These are phyloP conservation scores for Notholithocarpus densiflorus DNA, from an alignment of 306 rosid species.

Conservation along the genomic window DNA sequence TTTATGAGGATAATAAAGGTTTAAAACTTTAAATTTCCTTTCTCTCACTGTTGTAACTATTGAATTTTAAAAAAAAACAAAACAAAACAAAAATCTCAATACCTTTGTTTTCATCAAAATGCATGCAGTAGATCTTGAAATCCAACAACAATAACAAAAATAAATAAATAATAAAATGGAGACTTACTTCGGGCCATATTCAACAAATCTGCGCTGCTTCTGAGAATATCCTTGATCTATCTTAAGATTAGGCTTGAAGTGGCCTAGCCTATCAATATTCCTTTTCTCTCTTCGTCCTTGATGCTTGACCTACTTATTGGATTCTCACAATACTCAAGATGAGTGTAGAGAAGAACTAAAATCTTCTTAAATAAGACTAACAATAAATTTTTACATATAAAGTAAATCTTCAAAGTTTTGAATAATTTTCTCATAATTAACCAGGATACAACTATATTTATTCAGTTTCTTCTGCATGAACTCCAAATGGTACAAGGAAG, in stretches of 20 bases:
- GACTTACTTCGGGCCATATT: conserved; percentile 27
- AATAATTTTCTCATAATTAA: background rate
- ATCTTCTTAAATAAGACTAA: background rate
- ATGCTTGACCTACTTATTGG: background rate
- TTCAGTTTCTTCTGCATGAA: conserved; percentile 6
- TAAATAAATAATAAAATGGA: background rate
- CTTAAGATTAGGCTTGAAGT: background rate
- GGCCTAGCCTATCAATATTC: background rate
- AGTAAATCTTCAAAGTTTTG: background rate
- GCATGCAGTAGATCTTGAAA: background rate
- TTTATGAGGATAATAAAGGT: too few relatives aligned
- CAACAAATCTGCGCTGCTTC: background rate
- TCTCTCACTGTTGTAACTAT: too few relatives aligned
- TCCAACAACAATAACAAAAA: background rate
- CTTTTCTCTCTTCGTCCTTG: background rate
- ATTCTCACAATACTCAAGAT: background rate
- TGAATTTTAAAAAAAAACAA: too few relatives aligned
- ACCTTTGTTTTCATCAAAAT: background rate
- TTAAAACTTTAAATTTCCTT: too few relatives aligned
- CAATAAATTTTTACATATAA: background rate
- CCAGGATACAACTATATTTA: background rate
- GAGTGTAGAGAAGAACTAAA: background rate
- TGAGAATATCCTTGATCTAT: background rate
- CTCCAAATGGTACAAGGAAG: conserved; percentile 5
- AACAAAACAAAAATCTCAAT: too few relatives aligned